Conservation (phyloP, 2,329 filamentous ascomycete genomes). For the Phyllosticta capitalensis region DNA sequence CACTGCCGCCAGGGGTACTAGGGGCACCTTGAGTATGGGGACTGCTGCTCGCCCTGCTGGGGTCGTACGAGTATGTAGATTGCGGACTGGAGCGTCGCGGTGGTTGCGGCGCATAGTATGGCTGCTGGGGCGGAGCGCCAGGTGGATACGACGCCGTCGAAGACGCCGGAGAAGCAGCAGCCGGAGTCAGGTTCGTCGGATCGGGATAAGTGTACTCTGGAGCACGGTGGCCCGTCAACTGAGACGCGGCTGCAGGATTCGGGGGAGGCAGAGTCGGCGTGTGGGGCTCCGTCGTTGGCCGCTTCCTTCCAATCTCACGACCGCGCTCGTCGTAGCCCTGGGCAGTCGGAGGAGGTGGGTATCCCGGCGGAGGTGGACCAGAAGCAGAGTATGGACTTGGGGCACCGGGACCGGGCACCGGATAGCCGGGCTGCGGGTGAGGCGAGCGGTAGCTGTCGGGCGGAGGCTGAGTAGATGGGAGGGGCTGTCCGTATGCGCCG, state of each 20-base stretch:
- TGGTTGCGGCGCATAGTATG: constrained; percentile 32
- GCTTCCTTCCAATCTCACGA: constrained; percentile 36
- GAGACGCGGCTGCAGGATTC: constrained; percentile 34
- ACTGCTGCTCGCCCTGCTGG: constrained; percentile 32
- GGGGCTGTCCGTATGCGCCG: constrained; percentile 42
- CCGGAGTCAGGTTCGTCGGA: constrained; percentile 34
- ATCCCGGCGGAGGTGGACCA: constrained; percentile 13
- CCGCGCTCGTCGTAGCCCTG: constrained; percentile 27
- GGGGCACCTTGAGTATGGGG: constrained; percentile 31
- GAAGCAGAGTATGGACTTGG: constrained; percentile 26
- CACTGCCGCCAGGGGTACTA: constrained; percentile 25
- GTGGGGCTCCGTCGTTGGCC: constrained; percentile 39
- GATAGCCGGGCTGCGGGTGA: constrained; percentile 31
- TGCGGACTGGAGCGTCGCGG: constrained; percentile 33
- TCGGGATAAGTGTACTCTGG: constrained; percentile 35
- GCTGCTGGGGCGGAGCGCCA: constrained; percentile 24
- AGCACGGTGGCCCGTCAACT: constrained; percentile 27
- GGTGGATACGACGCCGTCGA: constrained; percentile 32
- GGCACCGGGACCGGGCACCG: constrained; percentile 34
- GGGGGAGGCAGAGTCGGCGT: constrained; percentile 42
- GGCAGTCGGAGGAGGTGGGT: constrained; percentile 18
- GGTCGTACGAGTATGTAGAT: constrained; percentile 33
- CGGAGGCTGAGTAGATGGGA: constrained; percentile 22
- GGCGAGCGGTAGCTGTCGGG: constrained; percentile 19
- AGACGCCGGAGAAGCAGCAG: constrained; percentile 35